phyloP scores from a whole-genome alignment of 352 stramenopile species.

The Pythium aristosporum region DNA sequence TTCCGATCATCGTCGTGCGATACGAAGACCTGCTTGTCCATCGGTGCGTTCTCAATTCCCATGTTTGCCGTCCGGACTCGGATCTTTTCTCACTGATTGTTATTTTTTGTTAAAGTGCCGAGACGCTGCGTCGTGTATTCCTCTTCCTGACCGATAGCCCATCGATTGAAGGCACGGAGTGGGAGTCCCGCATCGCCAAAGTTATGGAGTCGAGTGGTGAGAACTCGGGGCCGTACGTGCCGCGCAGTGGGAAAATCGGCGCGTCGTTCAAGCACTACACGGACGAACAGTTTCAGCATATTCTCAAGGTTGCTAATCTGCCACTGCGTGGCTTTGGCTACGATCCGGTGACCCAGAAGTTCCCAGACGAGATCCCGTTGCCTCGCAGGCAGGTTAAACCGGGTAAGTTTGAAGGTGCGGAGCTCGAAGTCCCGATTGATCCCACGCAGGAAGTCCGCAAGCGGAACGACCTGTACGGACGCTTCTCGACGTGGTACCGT shows the following conservation, averaged over 20 bases:
- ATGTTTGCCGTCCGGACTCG: neutral
- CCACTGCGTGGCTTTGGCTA: constrained; percentile 87
- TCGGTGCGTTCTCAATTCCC: constrained; percentile 29
- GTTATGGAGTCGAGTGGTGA: constrained; percentile 58
- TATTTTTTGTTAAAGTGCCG: constrained; percentile 30
- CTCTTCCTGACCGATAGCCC: constrained; percentile 64
- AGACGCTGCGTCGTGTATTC: constrained; percentile 81
- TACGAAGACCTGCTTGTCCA: constrained; percentile 91
- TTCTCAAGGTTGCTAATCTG: constrained; percentile 72
- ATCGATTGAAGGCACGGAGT: constrained; percentile 75
- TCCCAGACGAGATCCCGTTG: constrained; percentile 64
- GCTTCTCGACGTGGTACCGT: constrained; percentile 79
- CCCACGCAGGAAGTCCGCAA: constrained; percentile 67
- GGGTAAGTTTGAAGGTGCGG: constrained; percentile 39
- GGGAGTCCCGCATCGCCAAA: constrained; percentile 65
- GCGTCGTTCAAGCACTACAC: constrained; percentile 83
- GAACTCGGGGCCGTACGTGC: constrained; percentile 75
- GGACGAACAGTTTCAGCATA: constrained; percentile 81
- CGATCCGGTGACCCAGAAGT: constrained; percentile 76
- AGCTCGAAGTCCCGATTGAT: constrained; percentile 69
- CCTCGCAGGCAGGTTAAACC: constrained; percentile 83
- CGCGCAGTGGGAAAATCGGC: constrained; percentile 83
- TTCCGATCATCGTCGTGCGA: constrained; percentile 89
- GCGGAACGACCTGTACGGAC: constrained; percentile 75
- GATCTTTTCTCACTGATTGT: neutral